These are phyloP conservation scores for Amaranthus hypochondriacus DNA, from an alignment of 148 eudicot genomes.

Conservation along the genomic window DNA sequence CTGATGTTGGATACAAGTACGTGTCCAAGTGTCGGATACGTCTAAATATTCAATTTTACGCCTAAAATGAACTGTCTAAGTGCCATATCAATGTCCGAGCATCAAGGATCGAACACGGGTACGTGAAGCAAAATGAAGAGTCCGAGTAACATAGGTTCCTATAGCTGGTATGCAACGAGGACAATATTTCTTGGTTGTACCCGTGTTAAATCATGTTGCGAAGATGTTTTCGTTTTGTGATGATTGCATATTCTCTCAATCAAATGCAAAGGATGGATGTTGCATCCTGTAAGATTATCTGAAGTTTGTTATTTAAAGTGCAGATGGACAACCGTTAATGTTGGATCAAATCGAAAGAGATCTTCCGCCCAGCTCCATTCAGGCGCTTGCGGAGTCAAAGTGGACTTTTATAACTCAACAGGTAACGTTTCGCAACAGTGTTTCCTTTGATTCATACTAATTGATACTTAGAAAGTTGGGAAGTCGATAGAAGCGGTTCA, in stretches of 20 bases:
- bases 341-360: conserved; percentile 64
- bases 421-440: conserved; percentile 9
- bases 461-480: background rate
- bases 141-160: no score
- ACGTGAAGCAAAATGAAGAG: no score
- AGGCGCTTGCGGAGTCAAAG: conserved; percentile 32
- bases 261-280: conserved; percentile 5
- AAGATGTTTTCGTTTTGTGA: background rate
- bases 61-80: no score
- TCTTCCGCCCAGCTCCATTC: conserved; percentile 30
- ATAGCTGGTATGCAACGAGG: no score
- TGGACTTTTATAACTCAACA: conserved; percentile 42
- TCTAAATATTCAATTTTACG: no score
- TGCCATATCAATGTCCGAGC: no score
- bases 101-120: no score
- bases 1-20: no score
- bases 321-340: conserved; percentile 76
- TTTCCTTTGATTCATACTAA: background rate
- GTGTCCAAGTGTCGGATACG: no score
- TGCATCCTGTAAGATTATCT: background rate
- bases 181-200: background rate
- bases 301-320: conserved; percentile 2
- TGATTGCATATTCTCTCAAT: background rate
- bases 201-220: background rate
- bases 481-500: background rate